Percentiles rank a stretch among this genome's conserved stretches.
Evolutionary conservation across 164 flowering plant genomes (phyloP).

Genomic region (Stephania japonica): DNA sequence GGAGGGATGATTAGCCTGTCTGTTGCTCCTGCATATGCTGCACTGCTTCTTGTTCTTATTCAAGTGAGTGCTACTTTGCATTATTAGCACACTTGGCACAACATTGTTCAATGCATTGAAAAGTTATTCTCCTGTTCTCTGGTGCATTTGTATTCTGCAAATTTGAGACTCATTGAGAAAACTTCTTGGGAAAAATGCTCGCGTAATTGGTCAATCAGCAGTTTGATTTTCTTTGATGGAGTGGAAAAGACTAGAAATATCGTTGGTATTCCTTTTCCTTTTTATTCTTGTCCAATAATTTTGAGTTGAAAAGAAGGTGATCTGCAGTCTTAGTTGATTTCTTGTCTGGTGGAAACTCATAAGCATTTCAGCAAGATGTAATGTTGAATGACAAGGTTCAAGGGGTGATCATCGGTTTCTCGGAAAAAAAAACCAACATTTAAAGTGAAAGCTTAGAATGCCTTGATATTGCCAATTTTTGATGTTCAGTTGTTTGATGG

Average conservation of each 20-base stretch:
- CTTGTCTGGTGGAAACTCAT: neutral
- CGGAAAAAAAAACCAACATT: too few relatives aligned
- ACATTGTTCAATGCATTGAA: neutral
- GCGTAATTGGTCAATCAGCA: neutral
- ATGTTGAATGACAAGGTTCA: neutral
- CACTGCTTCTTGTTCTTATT: slow-evolving; percentile 43
- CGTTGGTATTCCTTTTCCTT: neutral
- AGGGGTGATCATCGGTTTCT: neutral
- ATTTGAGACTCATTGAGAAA: neutral
- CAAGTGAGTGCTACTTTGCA: slow-evolving; percentile 31
- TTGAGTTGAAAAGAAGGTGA: neutral
- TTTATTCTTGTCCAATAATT: neutral
- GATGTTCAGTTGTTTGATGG: too few relatives aligned
- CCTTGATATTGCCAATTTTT: too few relatives aligned
- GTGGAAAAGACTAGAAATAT: neutral
- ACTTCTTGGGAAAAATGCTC: neutral
- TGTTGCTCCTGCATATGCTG: slow-evolving; percentile 71
- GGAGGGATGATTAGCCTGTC: slow-evolving; percentile 92
- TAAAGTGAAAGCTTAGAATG: too few relatives aligned
- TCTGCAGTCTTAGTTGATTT: neutral
- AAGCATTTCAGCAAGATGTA: neutral
- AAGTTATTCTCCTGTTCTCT: neutral
- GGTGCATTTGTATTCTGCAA: neutral
- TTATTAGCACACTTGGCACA: neutral
- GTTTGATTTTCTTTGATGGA: neutral